Conservation (phyloP, 2,329 filamentous ascomycete genomes). For the Fusarium praegraminearum region DNA sequence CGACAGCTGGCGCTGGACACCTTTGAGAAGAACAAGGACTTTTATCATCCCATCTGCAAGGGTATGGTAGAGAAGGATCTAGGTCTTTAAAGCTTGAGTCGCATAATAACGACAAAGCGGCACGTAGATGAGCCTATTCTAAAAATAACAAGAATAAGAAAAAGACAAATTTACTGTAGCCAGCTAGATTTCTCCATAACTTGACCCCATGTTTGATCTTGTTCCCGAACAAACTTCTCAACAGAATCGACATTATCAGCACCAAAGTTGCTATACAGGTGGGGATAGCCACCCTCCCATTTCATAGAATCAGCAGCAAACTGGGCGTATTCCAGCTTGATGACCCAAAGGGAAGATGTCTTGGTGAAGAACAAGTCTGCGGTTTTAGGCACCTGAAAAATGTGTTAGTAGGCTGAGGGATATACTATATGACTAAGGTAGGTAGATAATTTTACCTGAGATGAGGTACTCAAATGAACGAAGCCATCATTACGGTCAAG, state of each 20-base stretch:
- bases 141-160: background rate
- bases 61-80: conserved; percentile 90
- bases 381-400: conserved; percentile 58
- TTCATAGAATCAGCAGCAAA: conserved; percentile 59
- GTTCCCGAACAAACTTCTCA: conserved; percentile 60
- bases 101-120: background rate
- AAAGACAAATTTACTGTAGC: conserved; percentile 52
- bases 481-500: conserved; percentile 72
- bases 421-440: too few relatives aligned
- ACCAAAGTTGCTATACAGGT: conserved; percentile 71
- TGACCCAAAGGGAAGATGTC: conserved; percentile 58
- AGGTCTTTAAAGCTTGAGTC: conserved; percentile 50
- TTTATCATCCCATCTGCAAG: conserved; percentile 95
- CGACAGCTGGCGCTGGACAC: conserved; percentile 80
- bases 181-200: conserved; percentile 57
- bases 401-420: background rate
- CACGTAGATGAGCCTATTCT: conserved; percentile 1
- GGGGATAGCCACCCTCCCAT: conserved; percentile 71
- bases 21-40: conserved; percentile 87
- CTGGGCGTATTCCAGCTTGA: conserved; percentile 65
- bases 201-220: conserved; percentile 61
- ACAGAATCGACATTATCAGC: conserved; percentile 62
- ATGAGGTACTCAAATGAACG: conserved; percentile 69
- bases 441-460: conserved; percentile 57
- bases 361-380: conserved; percentile 59